Conservation (phyloP, 768 basidiomycete genomes). For the Russula sp. region DNA sequence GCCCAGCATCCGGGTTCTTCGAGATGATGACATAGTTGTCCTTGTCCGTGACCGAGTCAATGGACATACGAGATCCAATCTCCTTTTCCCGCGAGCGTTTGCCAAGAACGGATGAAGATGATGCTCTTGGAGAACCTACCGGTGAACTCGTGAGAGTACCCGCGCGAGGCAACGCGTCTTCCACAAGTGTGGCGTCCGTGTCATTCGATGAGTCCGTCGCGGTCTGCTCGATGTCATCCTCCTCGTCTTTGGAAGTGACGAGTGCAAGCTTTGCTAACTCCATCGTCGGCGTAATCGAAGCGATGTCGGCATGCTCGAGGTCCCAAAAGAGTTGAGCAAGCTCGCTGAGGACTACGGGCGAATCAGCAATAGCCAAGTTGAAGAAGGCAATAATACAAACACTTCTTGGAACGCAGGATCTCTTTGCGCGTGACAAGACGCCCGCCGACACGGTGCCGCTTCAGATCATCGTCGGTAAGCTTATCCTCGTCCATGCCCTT, state of each 20-base stretch:
- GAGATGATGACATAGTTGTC: slow-evolving; percentile 46
- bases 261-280: slow-evolving; percentile 90
- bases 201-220: slow-evolving; percentile 82
- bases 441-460: slow-evolving; percentile 84
- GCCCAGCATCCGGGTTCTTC: slow-evolving; percentile 35
- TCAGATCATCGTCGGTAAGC: slow-evolving; percentile 75
- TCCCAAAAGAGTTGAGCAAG: slow-evolving; percentile 76
- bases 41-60: slow-evolving; percentile 50
- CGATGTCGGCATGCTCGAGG: slow-evolving; percentile 60
- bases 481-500: slow-evolving; percentile 65
- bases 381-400: slow-evolving; percentile 41
- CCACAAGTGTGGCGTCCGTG: slow-evolving; percentile 85
- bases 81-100: slow-evolving; percentile 57
- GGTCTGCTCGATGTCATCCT: slow-evolving; percentile 70
- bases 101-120: slow-evolving; percentile 50
- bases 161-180: slow-evolving; percentile 48
- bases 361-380: slow-evolving; percentile 24
- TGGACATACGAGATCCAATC: slow-evolving; percentile 46
- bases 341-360: slow-evolving; percentile 64
- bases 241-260: slow-evolving; percentile 86
- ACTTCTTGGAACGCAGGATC: slow-evolving; percentile 79
- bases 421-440: slow-evolving; percentile 77
- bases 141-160: slow-evolving; percentile 38
- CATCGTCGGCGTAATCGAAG: slow-evolving; percentile 76
- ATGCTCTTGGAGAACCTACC: slow-evolving; percentile 28